A percentile compares a stretch with the other conserved stretches of the same genome.
Evolutionary conservation across 2,329 filamentous ascomycete species (phyloP).

Genomic region (Fusarium udum): DNA sequence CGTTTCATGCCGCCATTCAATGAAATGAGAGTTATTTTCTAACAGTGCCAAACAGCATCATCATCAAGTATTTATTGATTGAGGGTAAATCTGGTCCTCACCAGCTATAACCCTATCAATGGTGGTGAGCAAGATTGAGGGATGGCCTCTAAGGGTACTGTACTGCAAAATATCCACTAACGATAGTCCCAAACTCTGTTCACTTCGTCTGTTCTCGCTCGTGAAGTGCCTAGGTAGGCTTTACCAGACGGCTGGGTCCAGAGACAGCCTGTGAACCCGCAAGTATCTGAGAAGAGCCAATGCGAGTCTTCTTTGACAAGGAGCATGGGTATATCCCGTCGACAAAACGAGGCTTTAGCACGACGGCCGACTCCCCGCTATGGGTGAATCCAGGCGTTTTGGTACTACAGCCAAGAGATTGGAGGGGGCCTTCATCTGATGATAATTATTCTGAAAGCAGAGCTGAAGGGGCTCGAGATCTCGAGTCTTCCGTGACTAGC

Average conservation of each 20-base stretch:
- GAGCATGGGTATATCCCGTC: slow-evolving; percentile 6
- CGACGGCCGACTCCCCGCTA: slow-evolving; percentile 18
- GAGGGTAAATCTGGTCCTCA: neutral
- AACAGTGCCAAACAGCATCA: neutral
- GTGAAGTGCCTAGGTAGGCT: neutral
- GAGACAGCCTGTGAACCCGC: neutral
- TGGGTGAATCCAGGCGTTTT: slow-evolving; percentile 10
- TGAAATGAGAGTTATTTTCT: neutral
- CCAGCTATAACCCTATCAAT: neutral
- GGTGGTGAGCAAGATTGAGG: neutral
- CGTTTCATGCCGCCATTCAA: neutral
- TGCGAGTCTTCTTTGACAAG: neutral
- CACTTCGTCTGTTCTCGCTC: neutral
- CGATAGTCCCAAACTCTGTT: slow-evolving; percentile 2
- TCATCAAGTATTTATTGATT: neutral
- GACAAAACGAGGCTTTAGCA: slow-evolving; percentile 18
- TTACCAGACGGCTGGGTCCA: slow-evolving; percentile 25
- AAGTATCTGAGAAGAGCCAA: neutral
- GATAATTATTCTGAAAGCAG: neutral
- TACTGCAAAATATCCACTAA: neutral
- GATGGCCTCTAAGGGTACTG: neutral
- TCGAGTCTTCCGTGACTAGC: slow-evolving; percentile 4
- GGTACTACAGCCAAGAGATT: neutral
- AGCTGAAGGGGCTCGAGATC: slow-evolving; percentile 2
- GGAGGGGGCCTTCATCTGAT: neutral